phyloP scores from a whole-genome alignment of 495 filamentous ascomycete species.

The Acidomyces sp. region DNA sequence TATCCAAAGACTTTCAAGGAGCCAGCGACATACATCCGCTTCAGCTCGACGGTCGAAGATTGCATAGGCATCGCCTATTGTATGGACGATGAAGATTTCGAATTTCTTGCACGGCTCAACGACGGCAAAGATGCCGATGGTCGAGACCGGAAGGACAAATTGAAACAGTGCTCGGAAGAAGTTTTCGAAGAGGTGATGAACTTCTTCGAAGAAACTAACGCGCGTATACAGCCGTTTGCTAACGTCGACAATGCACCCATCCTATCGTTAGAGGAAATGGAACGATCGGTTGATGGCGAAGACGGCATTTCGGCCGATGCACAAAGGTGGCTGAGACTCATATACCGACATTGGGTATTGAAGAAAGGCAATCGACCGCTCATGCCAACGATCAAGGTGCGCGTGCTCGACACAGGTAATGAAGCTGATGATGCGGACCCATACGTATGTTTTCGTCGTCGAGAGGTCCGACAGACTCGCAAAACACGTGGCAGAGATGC shows the following conservation, averaged over 20 bases:
- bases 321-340: slow-evolving; percentile 62
- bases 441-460: slow-evolving; percentile 94
- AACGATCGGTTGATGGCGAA: slow-evolving; percentile 58
- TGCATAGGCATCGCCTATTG: slow-evolving; percentile 77
- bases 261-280: slow-evolving; percentile 65
- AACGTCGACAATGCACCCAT: slow-evolving; percentile 74
- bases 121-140: slow-evolving; percentile 36
- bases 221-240: slow-evolving; percentile 71
- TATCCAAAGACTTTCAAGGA: slow-evolving; percentile 68
- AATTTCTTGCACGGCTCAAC: slow-evolving; percentile 73
- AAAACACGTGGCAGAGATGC: slow-evolving; percentile 91
- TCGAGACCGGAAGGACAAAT: slow-evolving; percentile 34
- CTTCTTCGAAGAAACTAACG: slow-evolving; percentile 78
- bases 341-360: slow-evolving; percentile 87
- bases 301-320: slow-evolving; percentile 52
- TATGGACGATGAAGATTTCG: slow-evolving; percentile 80
- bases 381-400: slow-evolving; percentile 56
- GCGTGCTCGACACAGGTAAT: slow-evolving; percentile 63
- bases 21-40: slow-evolving; percentile 88
- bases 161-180: slow-evolving; percentile 63
- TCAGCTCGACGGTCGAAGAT: slow-evolving; percentile 95
- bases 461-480: slow-evolving; percentile 84
- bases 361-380: slow-evolving; percentile 52
- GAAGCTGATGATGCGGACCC: slow-evolving; percentile 94
- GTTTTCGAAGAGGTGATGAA: slow-evolving; percentile 91